Evolutionary conservation across 108 stramenopile species (phyloP).

Genomic region (Skeletonema marinoi): DNA sequence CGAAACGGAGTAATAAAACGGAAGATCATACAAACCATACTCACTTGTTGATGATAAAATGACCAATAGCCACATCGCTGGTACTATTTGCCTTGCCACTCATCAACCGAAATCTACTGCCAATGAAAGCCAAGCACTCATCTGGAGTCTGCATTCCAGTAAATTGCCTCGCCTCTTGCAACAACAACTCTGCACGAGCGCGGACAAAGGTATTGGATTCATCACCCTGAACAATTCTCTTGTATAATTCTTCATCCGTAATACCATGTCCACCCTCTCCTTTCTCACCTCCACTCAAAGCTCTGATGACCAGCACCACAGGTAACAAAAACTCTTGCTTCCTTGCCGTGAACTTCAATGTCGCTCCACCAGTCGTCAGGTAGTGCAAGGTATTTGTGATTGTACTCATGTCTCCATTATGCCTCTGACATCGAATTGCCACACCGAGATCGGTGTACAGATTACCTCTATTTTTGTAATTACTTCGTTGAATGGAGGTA

Average conservation of each 20-base stretch:
- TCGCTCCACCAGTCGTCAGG: slow-evolving; percentile 94
- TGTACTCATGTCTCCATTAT: slow-evolving; percentile 86
- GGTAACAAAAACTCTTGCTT: slow-evolving; percentile 97
- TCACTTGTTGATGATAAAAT: slow-evolving; percentile 84
- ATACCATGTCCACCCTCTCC: slow-evolving; percentile 55
- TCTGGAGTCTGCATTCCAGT: slow-evolving; percentile 81
- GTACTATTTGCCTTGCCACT: slow-evolving; percentile 70
- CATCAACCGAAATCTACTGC: slow-evolving; percentile 87
- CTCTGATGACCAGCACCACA: slow-evolving; percentile 87
- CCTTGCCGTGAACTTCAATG: slow-evolving; percentile 82
- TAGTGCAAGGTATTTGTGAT: slow-evolving; percentile 96
- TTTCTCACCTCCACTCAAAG: slow-evolving; percentile 62
- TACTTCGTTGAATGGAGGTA: slow-evolving; percentile 86
- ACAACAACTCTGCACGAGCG: slow-evolving; percentile 89
- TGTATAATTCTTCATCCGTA: slow-evolving; percentile 91
- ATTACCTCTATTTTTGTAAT: slow-evolving; percentile 92
- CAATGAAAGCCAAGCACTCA: slow-evolving; percentile 91
- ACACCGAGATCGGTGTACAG: slow-evolving; percentile 88
- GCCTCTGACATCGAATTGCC: slow-evolving; percentile 80
- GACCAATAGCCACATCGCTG: slow-evolving; percentile 88
- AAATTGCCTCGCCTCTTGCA: slow-evolving; percentile 90
- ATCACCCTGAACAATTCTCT: slow-evolving; percentile 85
- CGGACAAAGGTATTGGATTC: slow-evolving; percentile 90
- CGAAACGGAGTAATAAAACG: not conserved
- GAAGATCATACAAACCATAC: slow-evolving; percentile 15